Evolutionary conservation across 352 stramenopile species (phyloP).

Genomic region (Lagenidium sp.): DNA sequence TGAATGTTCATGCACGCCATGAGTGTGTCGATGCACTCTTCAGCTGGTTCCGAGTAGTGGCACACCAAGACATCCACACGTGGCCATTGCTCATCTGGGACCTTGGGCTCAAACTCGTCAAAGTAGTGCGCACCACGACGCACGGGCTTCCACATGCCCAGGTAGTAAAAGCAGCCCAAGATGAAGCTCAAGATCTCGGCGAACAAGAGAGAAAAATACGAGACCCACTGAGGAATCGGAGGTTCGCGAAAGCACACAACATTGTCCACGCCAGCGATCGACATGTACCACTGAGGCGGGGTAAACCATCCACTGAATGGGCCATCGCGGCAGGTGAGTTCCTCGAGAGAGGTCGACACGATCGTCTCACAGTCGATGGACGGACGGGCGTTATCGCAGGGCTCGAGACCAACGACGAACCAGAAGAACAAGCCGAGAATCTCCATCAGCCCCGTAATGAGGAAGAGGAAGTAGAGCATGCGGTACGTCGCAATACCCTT

Average conservation of each 20-base stretch:
- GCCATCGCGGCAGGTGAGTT: conserved; percentile 27
- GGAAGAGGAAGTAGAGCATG: conserved; percentile 74
- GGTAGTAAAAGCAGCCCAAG: conserved; percentile 29
- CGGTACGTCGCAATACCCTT: conserved; percentile 81
- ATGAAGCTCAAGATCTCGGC: conserved; percentile 29
- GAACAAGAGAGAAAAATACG: conserved; percentile 25
- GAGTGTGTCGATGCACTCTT: conserved; percentile 41
- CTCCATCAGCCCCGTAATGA: conserved; percentile 61
- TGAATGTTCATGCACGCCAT: conserved; percentile 42
- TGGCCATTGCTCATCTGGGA: conserved; percentile 34
- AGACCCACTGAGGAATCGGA: conserved; percentile 28
- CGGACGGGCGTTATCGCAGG: conserved; percentile 43
- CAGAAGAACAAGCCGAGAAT: conserved; percentile 75
- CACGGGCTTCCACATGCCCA: conserved; percentile 40
- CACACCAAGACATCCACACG: conserved; percentile 36
- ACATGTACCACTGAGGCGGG: conserved; percentile 25
- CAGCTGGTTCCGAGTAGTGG: conserved; percentile 41
- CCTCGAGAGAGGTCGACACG: conserved; percentile 38
- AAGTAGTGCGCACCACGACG: conserved; percentile 38
- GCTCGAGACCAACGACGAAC: conserved; percentile 75
- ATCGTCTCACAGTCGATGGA: conserved; percentile 56
- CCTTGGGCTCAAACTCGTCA: conserved; percentile 33
- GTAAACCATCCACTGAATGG: conserved; percentile 53
- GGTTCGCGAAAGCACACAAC: conserved; percentile 37
- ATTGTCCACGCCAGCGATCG: conserved; percentile 42